These are phyloP conservation scores for Ceratocystis lukuohia DNA, from an alignment of 2,329 filamentous ascomycete species.

Conservation along the genomic window DNA sequence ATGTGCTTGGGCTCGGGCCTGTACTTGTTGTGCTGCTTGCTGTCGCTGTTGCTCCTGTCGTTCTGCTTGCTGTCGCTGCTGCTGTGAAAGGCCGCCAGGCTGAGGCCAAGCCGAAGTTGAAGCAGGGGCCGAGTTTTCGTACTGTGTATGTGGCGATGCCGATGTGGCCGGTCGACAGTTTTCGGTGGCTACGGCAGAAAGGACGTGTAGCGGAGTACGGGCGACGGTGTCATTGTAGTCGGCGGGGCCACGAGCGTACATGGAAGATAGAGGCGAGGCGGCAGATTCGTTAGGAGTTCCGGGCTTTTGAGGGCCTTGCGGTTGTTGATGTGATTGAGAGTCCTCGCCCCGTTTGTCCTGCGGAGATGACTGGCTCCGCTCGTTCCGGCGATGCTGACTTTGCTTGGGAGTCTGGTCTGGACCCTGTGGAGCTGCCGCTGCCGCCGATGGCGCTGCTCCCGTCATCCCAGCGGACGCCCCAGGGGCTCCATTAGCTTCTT, in stretches of 20 bases:
- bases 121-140: neutral
- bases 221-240: neutral
- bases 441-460: neutral
- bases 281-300: neutral
- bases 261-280: neutral
- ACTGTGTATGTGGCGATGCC: neutral
- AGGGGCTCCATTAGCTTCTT: neutral
- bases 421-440: conserved; percentile 14
- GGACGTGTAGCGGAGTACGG: conserved; percentile 15
- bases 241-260: neutral
- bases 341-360: neutral
- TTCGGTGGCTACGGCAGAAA: conserved; percentile 14
- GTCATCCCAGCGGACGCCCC: neutral
- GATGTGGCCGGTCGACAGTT: neutral
- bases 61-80: neutral
- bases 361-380: neutral
- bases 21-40: neutral
- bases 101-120: neutral
- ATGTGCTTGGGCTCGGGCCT: neutral
- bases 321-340: conserved; percentile 12
- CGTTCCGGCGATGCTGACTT: neutral
- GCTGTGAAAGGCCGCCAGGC: neutral
- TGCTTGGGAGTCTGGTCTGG: neutral
- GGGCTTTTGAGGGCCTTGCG: neutral
- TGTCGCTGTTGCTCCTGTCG: neutral